Evolutionary conservation across 2,329 filamentous ascomycete species (phyloP), one percentile per base, ranked within the genome.

Genomic region (Fusarium subtropicale): DNA sequence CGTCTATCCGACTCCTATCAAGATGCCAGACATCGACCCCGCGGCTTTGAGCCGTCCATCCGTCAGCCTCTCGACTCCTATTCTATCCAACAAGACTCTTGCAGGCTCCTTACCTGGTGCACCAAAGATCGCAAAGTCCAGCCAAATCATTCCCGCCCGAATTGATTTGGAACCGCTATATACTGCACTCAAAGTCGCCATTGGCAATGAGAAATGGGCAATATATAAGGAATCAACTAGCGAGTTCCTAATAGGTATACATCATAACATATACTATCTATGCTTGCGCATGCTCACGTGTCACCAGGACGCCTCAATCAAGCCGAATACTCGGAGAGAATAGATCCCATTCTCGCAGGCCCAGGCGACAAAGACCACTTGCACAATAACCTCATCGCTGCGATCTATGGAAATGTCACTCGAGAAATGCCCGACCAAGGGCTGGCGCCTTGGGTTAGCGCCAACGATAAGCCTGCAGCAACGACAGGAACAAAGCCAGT

Each of bases 11-110:
- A 68, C 70, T 69, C 67, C 58, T 65, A 66, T 72, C 75, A 76
- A 74, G 71, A 91, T 91, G 88, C 88, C 88, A 74, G 89, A 91
- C 81, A 91, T 91, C 81, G 89, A 91, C 82, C 89, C 89, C 75
- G 88, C 89, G 82, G 88, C 89, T 69, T 80, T 91, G 74, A 90
- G 88, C 83, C 87, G 88, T 75, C 86, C 87, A 66, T 80, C 87
- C 48, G 78, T 85, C 77, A 85, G 81, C 78, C 82, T 89, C 57
- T 83, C 87, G 46, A 90, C 88, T 7, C 87, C 89, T 63, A 82
- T 88, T 41, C 79, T 90, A 60, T 80, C 86, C 62, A 83, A 81
- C 45, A 90, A 90, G 76, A 82, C 86, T 52, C 84, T 90, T 71
- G 84, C 84, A 45, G 82, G 87, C 57, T 83, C 85, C 39, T 81